Conservation (phyloP, 345 rosid genomes). For the Gossypium turneri region DNA sequence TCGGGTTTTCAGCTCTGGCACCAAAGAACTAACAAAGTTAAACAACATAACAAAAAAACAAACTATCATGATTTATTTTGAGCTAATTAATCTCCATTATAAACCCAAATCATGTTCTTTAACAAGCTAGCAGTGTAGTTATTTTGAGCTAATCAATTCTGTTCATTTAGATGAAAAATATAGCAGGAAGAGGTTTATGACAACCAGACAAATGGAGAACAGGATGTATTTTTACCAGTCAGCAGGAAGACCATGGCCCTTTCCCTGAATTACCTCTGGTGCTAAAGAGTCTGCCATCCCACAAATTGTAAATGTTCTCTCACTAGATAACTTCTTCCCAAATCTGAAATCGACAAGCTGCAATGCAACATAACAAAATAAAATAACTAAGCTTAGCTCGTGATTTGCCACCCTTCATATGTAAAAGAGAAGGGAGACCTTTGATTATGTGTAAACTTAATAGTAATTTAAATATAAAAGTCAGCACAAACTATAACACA, state of each 20-base stretch:
- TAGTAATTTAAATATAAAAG: neutral
- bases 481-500: neutral
- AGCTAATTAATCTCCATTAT: neutral
- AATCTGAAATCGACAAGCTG: constrained; percentile 88
- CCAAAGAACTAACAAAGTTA: too few relatives aligned
- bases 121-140: neutral
- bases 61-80: too few relatives aligned
- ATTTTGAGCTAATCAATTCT: neutral
- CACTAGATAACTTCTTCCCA: constrained; percentile 60
- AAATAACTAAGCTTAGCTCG: constrained; percentile 5
- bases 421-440: neutral
- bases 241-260: constrained; percentile 76
- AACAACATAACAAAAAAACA: too few relatives aligned
- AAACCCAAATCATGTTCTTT: constrained; percentile 11
- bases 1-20: too few relatives aligned
- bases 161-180: neutral
- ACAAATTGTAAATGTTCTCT: constrained; percentile 78
- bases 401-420: neutral
- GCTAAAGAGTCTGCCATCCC: constrained; percentile 84
- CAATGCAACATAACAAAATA: constrained; percentile 16
- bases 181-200: neutral
- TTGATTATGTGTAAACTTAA: neutral
- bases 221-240: constrained; percentile 62
- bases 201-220: constrained; percentile 1
- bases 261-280: constrained; percentile 89